Evolutionary conservation across 2,329 filamentous ascomycete species (phyloP), one percentile per base, ranked within the genome.

Genomic region (Colletotrichum coccodes): DNA sequence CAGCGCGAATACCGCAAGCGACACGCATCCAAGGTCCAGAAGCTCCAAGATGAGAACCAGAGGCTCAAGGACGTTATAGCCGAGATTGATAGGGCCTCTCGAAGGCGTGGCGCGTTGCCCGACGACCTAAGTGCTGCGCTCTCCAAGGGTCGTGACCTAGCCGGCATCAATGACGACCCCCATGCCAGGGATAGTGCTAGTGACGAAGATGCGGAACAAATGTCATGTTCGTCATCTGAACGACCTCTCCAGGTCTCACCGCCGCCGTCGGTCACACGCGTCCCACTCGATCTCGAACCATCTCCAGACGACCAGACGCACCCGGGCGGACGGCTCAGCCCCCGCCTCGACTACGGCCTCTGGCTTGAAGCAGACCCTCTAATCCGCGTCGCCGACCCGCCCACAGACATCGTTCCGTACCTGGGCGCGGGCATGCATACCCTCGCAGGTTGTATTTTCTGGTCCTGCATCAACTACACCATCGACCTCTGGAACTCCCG

Each of bases 1-100:
- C 73, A 74, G 40, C 71, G 73, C 32, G 72, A 70, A 18, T 74
- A 73, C 14, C 73, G 73, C 26, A 72, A 73, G 50, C 72, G 73
- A 7, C 71, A 73, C 32, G 71, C 73, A 0, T 65, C 70, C n/a
- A 73, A 71, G 44, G 64, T 73, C 1, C 70, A 72, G 42, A 58
- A 36, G 3, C 64, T 74, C 0, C 65, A 74, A 9, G 68, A 73
- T 6, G 73, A 74, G 46, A 73, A 73, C 52, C 60, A 52, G 21
- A 58, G 34, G 4, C 62, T 74, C 11, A 68, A 60, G 34, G 42
- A 64, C 3, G 42, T 56, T 34, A 71, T 73, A 36, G 34, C 14
- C 2, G 52, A 60, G 1, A 70, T 73, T n/a, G 36, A 36, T 6
- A 40, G 14, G 14, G 58, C 65, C 1, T 36, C 70, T 6, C 23